A percentile compares a stretch with the other conserved stretches of the same genome.
Evolutionary conservation across 257 asterid genomes (phyloP).

Genomic region (Scutellaria barbata): DNA sequence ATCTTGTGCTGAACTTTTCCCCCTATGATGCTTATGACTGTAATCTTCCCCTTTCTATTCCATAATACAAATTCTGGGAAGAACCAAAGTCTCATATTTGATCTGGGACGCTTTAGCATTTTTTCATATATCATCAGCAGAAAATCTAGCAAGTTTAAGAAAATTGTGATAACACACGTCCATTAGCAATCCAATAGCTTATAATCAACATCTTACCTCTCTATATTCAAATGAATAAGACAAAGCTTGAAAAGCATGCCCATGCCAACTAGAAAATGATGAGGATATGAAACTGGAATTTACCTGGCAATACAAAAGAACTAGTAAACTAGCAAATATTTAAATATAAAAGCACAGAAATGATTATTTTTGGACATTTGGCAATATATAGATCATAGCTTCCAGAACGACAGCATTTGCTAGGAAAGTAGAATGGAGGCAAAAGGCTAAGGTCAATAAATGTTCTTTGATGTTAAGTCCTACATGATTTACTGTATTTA

Average conservation of each 20-base stretch:
- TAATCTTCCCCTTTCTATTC: background rate
- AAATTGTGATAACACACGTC: background rate
- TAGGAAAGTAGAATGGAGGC: slow-evolving; percentile 4
- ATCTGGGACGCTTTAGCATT: too few relatives aligned
- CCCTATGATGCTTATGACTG: background rate
- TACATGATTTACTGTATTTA: background rate
- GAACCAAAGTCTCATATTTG: too few relatives aligned
- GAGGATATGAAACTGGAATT: background rate
- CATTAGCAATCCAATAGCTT: slow-evolving; percentile 7
- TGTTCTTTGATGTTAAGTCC: background rate
- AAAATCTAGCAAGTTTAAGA: background rate
- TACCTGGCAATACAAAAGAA: slow-evolving; percentile 29
- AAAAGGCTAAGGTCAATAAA: slow-evolving; percentile 26
- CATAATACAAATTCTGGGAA: too few relatives aligned
- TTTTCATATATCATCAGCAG: too few relatives aligned
- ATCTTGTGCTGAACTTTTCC: background rate
- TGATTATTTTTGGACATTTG: background rate
- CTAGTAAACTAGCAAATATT: background rate
- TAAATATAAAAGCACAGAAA: background rate
- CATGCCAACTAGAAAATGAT: background rate
- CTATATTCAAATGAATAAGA: background rate
- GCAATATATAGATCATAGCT: slow-evolving; percentile 2
- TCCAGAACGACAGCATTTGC: background rate
- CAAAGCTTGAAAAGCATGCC: background rate
- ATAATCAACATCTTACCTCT: background rate